phyloP scores from a whole-genome alignment of 1,284 basidiomycete species.

The Sporisorium sorghi region DNA sequence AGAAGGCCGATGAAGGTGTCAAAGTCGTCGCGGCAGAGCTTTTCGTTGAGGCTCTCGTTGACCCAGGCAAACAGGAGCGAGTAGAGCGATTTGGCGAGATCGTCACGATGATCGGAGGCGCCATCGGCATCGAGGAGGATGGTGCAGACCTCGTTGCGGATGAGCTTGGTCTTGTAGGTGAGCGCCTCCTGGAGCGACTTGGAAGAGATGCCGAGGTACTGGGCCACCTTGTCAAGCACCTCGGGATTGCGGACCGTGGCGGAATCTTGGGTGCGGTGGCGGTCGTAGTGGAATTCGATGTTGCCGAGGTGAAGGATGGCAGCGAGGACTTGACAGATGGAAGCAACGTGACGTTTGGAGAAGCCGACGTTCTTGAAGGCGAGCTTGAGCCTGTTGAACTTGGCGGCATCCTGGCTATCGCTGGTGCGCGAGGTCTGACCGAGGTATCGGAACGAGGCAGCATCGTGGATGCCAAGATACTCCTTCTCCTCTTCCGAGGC shows the following conservation, averaged over 20 bases:
- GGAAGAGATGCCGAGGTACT: conserved; percentile 87
- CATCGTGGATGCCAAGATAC: conserved; percentile 84
- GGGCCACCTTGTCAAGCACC: conserved; percentile 82
- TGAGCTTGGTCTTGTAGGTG: conserved; percentile 89
- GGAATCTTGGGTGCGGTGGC: conserved; percentile 62
- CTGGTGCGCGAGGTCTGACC: conserved; percentile 74
- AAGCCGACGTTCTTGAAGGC: conserved; percentile 92
- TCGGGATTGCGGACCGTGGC: conserved; percentile 72
- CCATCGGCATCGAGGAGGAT: conserved; percentile 94
- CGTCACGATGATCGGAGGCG: conserved; percentile 90
- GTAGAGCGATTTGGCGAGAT: conserved; percentile 91
- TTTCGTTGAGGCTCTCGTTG: conserved; percentile 94
- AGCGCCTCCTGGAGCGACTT: conserved; percentile 83
- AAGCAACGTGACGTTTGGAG: conserved; percentile 90
- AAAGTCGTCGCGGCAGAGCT: conserved; percentile 73
- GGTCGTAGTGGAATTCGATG: conserved; percentile 80
- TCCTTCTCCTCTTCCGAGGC: conserved; percentile 86
- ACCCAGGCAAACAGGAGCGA: conserved; percentile 95
- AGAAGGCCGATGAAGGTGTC: conserved; percentile 90
- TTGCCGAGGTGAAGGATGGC: conserved; percentile 96
- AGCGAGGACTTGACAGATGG: conserved; percentile 91
- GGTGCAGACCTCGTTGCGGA: conserved; percentile 94
- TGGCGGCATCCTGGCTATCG: conserved; percentile 75
- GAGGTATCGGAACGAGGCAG: conserved; percentile 82
- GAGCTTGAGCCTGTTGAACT: conserved; percentile 90